Evolutionary conservation across 495 filamentous ascomycete genomes (phyloP), one percentile per base, ranked within the genome.

Genomic region (Tetracladium marchalianum): DNA sequence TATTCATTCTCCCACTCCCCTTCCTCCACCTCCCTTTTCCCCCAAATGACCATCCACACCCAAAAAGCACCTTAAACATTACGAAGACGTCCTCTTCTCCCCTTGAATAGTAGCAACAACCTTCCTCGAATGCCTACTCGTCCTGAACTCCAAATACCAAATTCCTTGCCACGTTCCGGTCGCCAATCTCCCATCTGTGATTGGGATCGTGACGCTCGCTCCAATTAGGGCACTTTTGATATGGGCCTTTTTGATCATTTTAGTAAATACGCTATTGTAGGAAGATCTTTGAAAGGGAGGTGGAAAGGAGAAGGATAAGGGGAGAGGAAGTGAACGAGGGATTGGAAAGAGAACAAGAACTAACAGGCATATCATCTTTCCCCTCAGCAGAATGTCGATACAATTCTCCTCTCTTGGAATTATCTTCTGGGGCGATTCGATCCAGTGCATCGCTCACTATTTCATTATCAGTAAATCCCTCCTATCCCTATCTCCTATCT

Each of bases 61-160:
- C 22, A 27, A 27, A 27, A 27, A 3, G 7, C 7, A 27, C 22
- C 22, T 27, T 7, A 38, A 38, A 38, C 3, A 15, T 13, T 9
- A 15, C 6, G n/a, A 38, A 52, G 39, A 59, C n/a, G n/a, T n/a
- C n/a, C 16, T 33, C 72, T 88, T 90, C 68, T 95, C 84, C 4
- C 92, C 92, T 65, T 97, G 87, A 39, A 98, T 89, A 6, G 92
- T 98, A 39, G 92, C 92, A 31, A 98, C 81, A 18, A 98, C 76
- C 59, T 74, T 84, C 51, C 92, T 70, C 34, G 73, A 69, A 65
- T 96, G 90, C 51, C 74, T 85, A 43, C 68, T 67, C 2, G 76
- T 75, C 47, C 92, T 70, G 62, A 98, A 98, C 65, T 98, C 92
- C 53, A 96, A 62, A 60, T 90, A 90, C 88, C 89, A 98, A 46